phyloP scores from a whole-genome alignment of 805 yeast genomes.

The Candida boleticola region DNA sequence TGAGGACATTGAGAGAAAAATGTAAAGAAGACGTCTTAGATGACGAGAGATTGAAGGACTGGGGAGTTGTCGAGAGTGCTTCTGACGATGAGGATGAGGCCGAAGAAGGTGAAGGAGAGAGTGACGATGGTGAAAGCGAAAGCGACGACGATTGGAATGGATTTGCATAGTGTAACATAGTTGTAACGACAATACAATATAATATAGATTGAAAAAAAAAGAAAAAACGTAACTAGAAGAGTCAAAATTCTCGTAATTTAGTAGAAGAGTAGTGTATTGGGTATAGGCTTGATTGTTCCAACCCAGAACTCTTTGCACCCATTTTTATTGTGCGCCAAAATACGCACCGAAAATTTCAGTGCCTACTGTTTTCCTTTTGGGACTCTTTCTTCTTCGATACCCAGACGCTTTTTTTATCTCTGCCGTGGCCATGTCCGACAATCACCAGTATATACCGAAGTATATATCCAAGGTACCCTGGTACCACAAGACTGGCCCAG shows the following conservation, averaged over 20 bases:
- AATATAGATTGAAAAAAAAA: slow-evolving; percentile 1
- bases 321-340: too few relatives aligned
- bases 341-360: too few relatives aligned
- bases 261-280: too few relatives aligned
- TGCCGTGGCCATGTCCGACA: slow-evolving; percentile 4
- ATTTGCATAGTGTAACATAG: slow-evolving; percentile 17
- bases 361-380: too few relatives aligned
- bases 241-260: too few relatives aligned
- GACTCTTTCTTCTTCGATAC: too few relatives aligned
- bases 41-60: slow-evolving; percentile 60
- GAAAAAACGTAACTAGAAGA: too few relatives aligned
- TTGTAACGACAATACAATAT: too few relatives aligned
- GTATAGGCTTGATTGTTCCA: too few relatives aligned
- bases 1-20: slow-evolving; percentile 64
- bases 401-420: too few relatives aligned
- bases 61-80: slow-evolving; percentile 50
- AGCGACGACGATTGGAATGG: slow-evolving; percentile 35
- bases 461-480: slow-evolving; percentile 39
- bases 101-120: slow-evolving; percentile 1
- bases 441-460: slow-evolving; percentile 34
- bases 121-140: neutral
- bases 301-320: neutral
- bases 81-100: slow-evolving; percentile 15
- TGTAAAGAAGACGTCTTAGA: slow-evolving; percentile 63
- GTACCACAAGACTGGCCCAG: slow-evolving; percentile 37